phyloP scores from a whole-genome alignment of 805 yeast species.

The Suhomyces tanzawaensis region DNA sequence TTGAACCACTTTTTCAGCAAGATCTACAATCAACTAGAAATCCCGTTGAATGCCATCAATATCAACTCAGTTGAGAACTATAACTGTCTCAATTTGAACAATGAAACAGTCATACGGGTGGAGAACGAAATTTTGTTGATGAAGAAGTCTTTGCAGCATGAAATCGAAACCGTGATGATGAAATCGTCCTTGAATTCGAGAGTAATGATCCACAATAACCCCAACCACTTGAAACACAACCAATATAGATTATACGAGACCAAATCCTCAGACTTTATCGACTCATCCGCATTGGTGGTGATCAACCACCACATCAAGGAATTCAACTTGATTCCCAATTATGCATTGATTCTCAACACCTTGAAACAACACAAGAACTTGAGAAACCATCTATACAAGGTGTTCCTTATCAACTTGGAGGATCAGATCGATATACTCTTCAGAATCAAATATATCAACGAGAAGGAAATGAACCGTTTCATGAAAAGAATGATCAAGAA shows the following conservation, averaged over 20 bases:
- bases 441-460: conserved; percentile 34
- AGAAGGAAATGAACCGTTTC: conserved; percentile 26
- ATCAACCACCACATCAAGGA: conserved; percentile 25
- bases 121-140: conserved; percentile 29
- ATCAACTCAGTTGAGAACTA: conserved; percentile 30
- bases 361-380: conserved; percentile 22
- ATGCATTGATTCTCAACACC: conserved; percentile 24
- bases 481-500: conserved; percentile 24
- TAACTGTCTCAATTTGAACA: conserved; percentile 18
- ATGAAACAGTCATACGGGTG: conserved; percentile 17
- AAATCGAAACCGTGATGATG: conserved; percentile 27
- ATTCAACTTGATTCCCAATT: conserved; percentile 36
- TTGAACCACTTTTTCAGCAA: conserved; percentile 16
- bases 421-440: conserved; percentile 38
- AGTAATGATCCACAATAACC: conserved; percentile 21
- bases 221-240: conserved; percentile 25
- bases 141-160: conserved; percentile 29
- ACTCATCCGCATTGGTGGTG: conserved; percentile 8
- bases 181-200: conserved; percentile 17
- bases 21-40: conserved; percentile 21
- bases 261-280: conserved; percentile 7
- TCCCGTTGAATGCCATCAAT: conserved; percentile 26
- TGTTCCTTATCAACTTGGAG: conserved; percentile 35
- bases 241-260: conserved; percentile 31
- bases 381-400: conserved; percentile 33